These are phyloP conservation scores for Paxillus involutus DNA, from an alignment of 768 basidiomycete species.

Conservation along the genomic window DNA sequence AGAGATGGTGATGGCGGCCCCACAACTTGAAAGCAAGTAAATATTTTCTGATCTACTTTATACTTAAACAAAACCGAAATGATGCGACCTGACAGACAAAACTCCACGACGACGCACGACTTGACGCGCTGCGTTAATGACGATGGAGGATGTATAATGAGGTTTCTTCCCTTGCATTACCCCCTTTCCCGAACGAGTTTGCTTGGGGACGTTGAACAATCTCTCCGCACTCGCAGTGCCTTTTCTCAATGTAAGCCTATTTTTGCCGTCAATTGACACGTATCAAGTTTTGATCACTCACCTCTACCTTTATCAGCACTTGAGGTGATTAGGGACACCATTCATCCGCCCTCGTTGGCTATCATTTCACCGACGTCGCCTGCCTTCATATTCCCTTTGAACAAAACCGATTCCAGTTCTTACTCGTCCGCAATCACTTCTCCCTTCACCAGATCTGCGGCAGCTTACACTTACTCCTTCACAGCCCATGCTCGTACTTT, in stretches of 20 bases:
- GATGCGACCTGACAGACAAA: no score
- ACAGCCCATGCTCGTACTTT: conserved; percentile 35
- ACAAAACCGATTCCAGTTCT: conserved; percentile 47
- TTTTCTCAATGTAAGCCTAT: conserved; percentile 45
- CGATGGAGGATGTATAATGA: no score
- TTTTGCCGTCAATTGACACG: not conserved
- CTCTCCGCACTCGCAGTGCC: conserved; percentile 77
- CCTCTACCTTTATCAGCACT: conserved; percentile 46
- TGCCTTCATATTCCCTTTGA: conserved; percentile 46
- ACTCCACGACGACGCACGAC: no score
- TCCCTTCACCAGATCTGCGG: conserved; percentile 67
- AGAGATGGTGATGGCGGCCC: no score
- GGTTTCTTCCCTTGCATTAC: conserved; percentile 32
- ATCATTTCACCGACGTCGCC: conserved; percentile 64
- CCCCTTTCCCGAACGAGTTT: conserved; percentile 35
- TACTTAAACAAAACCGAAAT: no score
- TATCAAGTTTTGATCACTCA: conserved; percentile 15
- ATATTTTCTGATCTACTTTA: no score
- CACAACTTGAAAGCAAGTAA: no score
- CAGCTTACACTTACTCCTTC: conserved; percentile 45
- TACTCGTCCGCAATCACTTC: conserved; percentile 66
- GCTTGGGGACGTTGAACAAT: conserved; percentile 37
- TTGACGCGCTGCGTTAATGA: no score
- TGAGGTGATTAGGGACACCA: conserved; percentile 71
- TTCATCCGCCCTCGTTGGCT: conserved; percentile 50